Evolutionary conservation across 768 basidiomycete species (phyloP).

Genomic region (Trametes coccinea): DNA sequence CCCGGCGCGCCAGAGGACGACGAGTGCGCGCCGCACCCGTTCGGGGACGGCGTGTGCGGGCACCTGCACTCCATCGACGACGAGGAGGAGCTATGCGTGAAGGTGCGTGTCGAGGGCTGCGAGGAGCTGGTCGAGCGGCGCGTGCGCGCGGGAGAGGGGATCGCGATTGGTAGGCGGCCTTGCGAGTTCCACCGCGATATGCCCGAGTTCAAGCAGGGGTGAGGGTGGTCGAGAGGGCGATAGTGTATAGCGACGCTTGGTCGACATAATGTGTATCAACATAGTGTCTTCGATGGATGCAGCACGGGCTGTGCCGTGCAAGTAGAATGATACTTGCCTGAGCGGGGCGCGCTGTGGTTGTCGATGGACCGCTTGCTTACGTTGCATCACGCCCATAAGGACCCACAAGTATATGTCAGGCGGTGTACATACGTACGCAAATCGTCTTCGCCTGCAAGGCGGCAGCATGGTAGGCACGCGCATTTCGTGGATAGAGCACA

Average conservation of each 20-base stretch:
- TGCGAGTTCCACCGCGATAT: conserved; percentile 35
- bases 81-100: conserved; percentile 57
- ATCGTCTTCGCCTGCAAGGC: no score
- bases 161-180: conserved; percentile 35
- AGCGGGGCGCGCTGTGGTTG: neutral
- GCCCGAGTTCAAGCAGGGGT: neutral
- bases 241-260: neutral
- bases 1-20: conserved; percentile 54
- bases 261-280: neutral
- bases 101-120: conserved; percentile 40
- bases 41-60: conserved; percentile 67
- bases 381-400: no score
- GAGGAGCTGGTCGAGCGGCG: conserved; percentile 23
- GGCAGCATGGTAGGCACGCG: no score
- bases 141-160: conserved; percentile 33
- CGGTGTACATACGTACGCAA: no score
- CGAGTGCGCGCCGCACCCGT: conserved; percentile 67
- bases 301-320: no score
- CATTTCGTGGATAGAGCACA: no score
- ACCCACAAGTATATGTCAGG: neutral
- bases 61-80: conserved; percentile 60
- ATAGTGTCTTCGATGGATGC: neutral
- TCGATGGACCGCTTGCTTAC: neutral
- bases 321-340: neutral
- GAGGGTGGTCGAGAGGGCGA: neutral